Percentiles rank a stretch among this genome's conserved stretches.
Evolutionary conservation across 306 rosid genomes (phyloP).

Genomic region (Prunus mongolica): DNA sequence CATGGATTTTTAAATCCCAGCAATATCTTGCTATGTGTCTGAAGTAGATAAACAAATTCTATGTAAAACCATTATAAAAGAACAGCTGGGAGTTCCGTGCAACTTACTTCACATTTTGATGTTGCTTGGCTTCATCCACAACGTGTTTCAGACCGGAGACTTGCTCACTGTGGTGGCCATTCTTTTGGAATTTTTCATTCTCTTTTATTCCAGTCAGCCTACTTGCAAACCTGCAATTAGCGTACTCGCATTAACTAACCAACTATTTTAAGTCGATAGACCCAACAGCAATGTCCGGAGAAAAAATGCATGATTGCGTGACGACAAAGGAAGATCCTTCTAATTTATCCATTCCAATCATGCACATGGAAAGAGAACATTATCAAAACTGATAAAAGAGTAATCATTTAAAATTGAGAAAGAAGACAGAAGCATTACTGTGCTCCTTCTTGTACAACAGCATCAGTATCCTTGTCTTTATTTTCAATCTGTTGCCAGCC

Average conservation of each 20-base stretch:
- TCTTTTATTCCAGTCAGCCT: slow-evolving; percentile 87
- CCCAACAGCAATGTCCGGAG: not conserved
- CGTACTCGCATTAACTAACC: slow-evolving; percentile 7
- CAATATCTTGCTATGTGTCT: not conserved
- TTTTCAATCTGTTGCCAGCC: slow-evolving; percentile 98
- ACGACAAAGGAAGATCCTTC: not conserved
- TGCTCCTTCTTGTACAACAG: slow-evolving; percentile 90
- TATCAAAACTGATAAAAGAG: not conserved
- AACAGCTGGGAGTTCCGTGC: not conserved
- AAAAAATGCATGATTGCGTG: not conserved
- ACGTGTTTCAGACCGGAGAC: slow-evolving; percentile 76
- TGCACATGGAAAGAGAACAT: not conserved
- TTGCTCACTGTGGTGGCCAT: slow-evolving; percentile 38
- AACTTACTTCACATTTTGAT: slow-evolving; percentile 81
- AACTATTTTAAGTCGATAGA: not conserved
- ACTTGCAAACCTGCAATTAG: slow-evolving; percentile 71
- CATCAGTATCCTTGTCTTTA: slow-evolving; percentile 48
- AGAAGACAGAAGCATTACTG: slow-evolving; percentile 51
- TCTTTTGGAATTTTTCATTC: slow-evolving; percentile 75
- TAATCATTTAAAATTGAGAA: not conserved
- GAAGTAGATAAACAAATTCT: not conserved
- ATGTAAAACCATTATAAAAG: not conserved
- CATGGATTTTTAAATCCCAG: not conserved
- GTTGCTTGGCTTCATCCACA: slow-evolving; percentile 77
- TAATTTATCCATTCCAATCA: not conserved